A percentile compares a stretch with the other conserved stretches of the same genome.
These are phyloP conservation scores for Claviceps sp. DNA, from an alignment of 2,329 filamentous ascomycete genomes.

Conservation along the genomic window DNA sequence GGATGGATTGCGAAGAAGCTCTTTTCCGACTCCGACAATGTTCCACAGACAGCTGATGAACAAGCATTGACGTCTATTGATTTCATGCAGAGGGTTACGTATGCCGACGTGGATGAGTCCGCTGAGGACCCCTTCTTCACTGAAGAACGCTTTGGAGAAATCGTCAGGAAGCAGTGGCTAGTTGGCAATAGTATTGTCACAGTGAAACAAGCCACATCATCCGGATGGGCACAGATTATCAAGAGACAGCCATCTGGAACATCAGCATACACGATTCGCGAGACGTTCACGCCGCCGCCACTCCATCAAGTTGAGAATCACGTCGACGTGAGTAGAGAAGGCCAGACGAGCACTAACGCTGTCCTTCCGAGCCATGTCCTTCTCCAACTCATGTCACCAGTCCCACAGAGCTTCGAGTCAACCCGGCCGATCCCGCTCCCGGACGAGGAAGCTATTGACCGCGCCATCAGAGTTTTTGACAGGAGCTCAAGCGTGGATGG, in stretches of 20 bases:
- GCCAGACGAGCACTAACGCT: constrained; percentile 40
- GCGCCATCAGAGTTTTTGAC: constrained; percentile 73
- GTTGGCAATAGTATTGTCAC: constrained; percentile 63
- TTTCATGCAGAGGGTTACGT: constrained; percentile 82
- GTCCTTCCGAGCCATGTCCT: constrained; percentile 63
- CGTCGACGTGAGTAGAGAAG: constrained; percentile 35
- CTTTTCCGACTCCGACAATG: constrained; percentile 63
- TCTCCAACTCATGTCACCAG: constrained; percentile 52
- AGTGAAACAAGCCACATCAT: constrained; percentile 53
- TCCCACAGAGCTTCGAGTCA: constrained; percentile 43
- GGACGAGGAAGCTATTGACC: constrained; percentile 50
- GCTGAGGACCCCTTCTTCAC: constrained; percentile 53
- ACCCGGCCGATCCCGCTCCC: constrained; percentile 66
- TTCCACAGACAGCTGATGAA: constrained; percentile 62
- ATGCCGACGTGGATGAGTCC: constrained; percentile 72
- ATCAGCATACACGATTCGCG: constrained; percentile 44
- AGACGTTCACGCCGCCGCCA: constrained; percentile 45
- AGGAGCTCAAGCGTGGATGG: constrained; percentile 81
- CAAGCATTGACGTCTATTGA: constrained; percentile 89
- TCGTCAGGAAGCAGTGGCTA: constrained; percentile 56
- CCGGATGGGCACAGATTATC: constrained; percentile 57
- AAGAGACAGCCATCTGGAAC: constrained; percentile 59
- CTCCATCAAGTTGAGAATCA: constrained; percentile 38
- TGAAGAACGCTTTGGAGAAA: constrained; percentile 48
- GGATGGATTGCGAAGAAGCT: constrained; percentile 83